Evolutionary conservation across 2,329 filamentous ascomycete genomes (phyloP), one percentile per base, ranked within the genome.

Genomic region (Epicoccum nigrum): DNA sequence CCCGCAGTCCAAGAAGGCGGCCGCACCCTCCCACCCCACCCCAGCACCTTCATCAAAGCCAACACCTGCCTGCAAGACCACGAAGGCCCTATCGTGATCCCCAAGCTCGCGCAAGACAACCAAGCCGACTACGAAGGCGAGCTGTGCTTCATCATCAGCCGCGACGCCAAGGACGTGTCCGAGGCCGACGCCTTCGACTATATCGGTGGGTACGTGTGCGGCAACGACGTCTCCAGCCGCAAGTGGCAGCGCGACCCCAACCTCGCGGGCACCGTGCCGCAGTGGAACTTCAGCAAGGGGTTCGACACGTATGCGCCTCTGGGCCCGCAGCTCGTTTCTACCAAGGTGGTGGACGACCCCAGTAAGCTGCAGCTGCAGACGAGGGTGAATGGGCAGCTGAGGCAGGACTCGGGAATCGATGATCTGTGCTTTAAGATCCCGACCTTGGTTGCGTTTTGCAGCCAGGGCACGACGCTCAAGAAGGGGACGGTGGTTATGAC

Each of bases 251-350:
- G 79, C 3, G 77, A 83, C 16, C 77, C 79, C 0, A 65, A 64
- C 0, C 69, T 77, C 2, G 81, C 81, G 0, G 81, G 81, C 0
- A 74, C 69, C 0, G 78, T 84, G 0, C 82, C 81, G 0, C 83
- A 85, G 60, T 84, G 80, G 79, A 76, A 78, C 0, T 85, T 83
- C 55, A 77, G 74, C 13, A 84, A 85, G 57, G 79, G 81, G 0
- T 85, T 85, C 45, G 81, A 85, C 55, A 81, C 76, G 0, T 84
- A 75, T 55, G 79, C 79, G 0, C 83, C 82, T 0, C 48, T 85
- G 0, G 82, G 82, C 0, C 82, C 82, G 0, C 71, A 70, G 30
- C 65, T 85, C 1, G 78, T 84, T 0, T 68, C 70, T 1, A 65
- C 70, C 0, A 64, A 65, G 1, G 47, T 81, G 0, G 62, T 84